Evolutionary conservation across 176 grass and related monocot species (phyloP).

Genomic region (Triticum aestivum): IWGSC_CS_RefSeq_v2.1 NC_057812.1:544879346-544879845

Average conservation of each 20-base stretch:
- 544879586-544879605: not conserved
- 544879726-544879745: conserved; percentile 43
- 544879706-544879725: conserved; percentile 32
- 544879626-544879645: conserved; percentile 57
- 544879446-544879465: conserved; percentile 28
- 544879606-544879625: not conserved
- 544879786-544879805: conserved; percentile 41
- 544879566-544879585: not conserved
- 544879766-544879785: conserved; percentile 48
- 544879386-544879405: conserved; percentile 42
- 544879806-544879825: conserved; percentile 45
- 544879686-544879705: conserved; percentile 51
- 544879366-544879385: conserved; percentile 36
- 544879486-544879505: not conserved
- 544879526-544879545: not conserved
- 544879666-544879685: conserved; percentile 49
- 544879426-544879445: conserved; percentile 51
- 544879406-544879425: conserved; percentile 34
- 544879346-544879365: conserved; percentile 44
- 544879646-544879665: conserved; percentile 53
- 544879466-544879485: not conserved
- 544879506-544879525: not conserved
- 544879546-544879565: not conserved
- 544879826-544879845: conserved; percentile 50
- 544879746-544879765: conserved; percentile 54